phyloP scores from a whole-genome alignment of 371 early-diverging fungal species.

The Mortierella sp. region DNA sequence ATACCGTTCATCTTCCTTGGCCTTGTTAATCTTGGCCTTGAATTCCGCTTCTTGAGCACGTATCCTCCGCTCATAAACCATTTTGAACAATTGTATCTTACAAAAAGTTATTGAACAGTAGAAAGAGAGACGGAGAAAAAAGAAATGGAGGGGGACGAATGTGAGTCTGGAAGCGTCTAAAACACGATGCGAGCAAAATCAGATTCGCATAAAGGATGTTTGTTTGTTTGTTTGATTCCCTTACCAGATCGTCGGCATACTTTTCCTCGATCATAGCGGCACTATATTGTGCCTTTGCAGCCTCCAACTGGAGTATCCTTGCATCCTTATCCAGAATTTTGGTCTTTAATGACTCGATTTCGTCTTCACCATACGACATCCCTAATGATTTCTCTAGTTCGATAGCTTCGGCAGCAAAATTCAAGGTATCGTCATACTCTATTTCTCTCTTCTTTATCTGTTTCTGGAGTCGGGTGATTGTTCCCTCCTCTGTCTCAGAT shows the following conservation, averaged over 20 bases:
- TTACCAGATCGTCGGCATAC: conserved; percentile 42
- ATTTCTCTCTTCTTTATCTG: neutral
- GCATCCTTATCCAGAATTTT: conserved; percentile 7
- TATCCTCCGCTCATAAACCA: conserved; percentile 20
- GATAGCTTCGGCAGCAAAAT: neutral
- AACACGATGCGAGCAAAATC: neutral
- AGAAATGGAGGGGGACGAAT: neutral
- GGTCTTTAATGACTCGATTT: conserved; percentile 5
- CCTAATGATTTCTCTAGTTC: neutral
- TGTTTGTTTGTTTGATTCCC: neutral
- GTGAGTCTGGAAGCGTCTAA: neutral
- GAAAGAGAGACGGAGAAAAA: neutral
- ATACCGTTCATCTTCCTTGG: conserved; percentile 25
- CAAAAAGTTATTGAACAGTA: neutral
- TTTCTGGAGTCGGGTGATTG: neutral
- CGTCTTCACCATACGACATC: conserved; percentile 1
- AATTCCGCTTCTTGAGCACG: conserved; percentile 9
- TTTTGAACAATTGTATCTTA: conserved; percentile 18
- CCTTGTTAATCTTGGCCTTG: neutral
- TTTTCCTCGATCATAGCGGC: conserved; percentile 21
- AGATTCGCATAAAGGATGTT: neutral
- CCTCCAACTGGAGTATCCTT: conserved; percentile 11
- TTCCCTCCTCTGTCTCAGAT: conserved; percentile 20
- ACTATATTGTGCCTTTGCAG: conserved; percentile 7
- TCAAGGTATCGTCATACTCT: conserved; percentile 8